These are phyloP conservation scores for Dispira simplex DNA, from an alignment of 192 early-diverging fungal species.

Conservation along the genomic window DNA sequence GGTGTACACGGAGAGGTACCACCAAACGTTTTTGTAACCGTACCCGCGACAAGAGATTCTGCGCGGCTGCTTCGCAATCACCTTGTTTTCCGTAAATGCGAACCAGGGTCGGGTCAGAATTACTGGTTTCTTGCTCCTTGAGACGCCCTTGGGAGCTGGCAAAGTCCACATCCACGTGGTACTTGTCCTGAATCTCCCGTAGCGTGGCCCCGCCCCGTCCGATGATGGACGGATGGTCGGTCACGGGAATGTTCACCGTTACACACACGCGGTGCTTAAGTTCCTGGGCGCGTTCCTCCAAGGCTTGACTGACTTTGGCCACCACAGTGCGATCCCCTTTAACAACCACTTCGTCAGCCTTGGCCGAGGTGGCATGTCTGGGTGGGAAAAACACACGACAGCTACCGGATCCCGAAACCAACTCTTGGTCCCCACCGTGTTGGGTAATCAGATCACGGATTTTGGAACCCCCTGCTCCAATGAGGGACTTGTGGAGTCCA, in stretches of 20 bases:
- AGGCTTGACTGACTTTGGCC: conserved; percentile 25
- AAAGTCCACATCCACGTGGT: conserved; percentile 50
- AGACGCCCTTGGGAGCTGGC: conserved; percentile 17
- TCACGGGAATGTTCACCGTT: conserved; percentile 45
- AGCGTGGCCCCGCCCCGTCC: conserved; percentile 60
- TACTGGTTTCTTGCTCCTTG: background rate
- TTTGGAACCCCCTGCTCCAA: conserved; percentile 42
- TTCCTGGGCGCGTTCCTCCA: conserved; percentile 30
- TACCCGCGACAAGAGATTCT: conserved; percentile 28
- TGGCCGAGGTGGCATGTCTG: conserved; percentile 11
- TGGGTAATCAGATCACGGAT: conserved; percentile 43
- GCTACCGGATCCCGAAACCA: conserved; percentile 24
- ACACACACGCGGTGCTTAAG: conserved; percentile 41
- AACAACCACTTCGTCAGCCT: conserved; percentile 39
- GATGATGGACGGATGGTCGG: conserved; percentile 66
- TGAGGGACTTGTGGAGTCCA: conserved; percentile 46
- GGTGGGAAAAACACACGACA: conserved; percentile 48
- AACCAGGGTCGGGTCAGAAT: conserved; percentile 20
- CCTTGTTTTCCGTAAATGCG: conserved; percentile 40
- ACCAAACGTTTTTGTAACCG: conserved; percentile 32
- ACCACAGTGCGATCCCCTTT: conserved; percentile 46
- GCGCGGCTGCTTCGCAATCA: conserved; percentile 29
- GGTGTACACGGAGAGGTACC: conserved; percentile 37
- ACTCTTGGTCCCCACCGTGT: conserved; percentile 39
- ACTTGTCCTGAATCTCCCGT: conserved; percentile 49